Evolutionary conservation across 805 yeast species (phyloP), one percentile per base, ranked within the genome.

Genomic region (Pichia californica): DNA sequence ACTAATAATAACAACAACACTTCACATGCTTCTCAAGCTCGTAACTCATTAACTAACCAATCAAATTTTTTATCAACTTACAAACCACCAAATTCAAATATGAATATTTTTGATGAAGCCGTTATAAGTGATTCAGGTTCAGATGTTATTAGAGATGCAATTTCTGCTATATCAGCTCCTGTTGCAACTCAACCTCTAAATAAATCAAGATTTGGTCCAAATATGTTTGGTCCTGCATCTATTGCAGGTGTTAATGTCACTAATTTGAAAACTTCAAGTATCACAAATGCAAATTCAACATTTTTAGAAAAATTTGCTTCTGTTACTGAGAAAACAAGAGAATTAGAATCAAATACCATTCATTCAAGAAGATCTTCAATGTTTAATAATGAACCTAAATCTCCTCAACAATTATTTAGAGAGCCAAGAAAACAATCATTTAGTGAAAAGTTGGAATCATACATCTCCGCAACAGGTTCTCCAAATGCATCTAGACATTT

Each of bases 251-350:
- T 73, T 2, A 71, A 70, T 25, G 61, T 53, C 44, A 40, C 63
- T 54, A 45, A 49, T 55, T 47, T 61, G 28, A 54, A 55, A 30
- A 19, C 51, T 27, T 32, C 59, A 4, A 41, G 49, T 21, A 25
- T 40, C 7, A 41, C 41, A 9, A 16, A 32, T 5, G n/a, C 44
- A 16, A 42, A 40, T 7, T 64, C 69, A 16, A 67, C 75, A 38
- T 81, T 81, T 53, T 63, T 81, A 48, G 81, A 77, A 49, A 79
- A 79, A 60, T 81, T 81, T 54, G 67, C 81, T 7, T 66, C 77
- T 2, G 81, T 81, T 15, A 81, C 83, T 7, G 86, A 81, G 44
- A 81, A 83, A 38, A 81, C 88, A 0, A 68, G 83, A 53, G 88
- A 81, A 51, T 68, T 79, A 36, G 86, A 80, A 52, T 45, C 50